These are phyloP conservation scores for Agaricus sinodeliciosus DNA, from an alignment of 768 basidiomycete genomes.

Conservation along the genomic window DNA sequence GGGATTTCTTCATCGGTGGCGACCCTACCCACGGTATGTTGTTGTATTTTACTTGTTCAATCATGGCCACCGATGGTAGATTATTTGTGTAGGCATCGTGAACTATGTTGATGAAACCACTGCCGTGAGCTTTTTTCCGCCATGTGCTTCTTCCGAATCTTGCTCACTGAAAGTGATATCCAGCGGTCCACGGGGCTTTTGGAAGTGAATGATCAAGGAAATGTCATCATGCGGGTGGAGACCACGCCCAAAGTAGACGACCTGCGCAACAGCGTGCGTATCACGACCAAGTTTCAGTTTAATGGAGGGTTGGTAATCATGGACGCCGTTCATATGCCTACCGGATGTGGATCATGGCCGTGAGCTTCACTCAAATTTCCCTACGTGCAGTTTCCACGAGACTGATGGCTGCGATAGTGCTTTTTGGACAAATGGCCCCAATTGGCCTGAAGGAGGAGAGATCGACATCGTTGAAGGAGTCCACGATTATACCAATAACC, in stretches of 20 bases:
- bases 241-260: constrained; percentile 67
- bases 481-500: constrained; percentile 72
- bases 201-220: constrained; percentile 59
- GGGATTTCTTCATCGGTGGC: constrained; percentile 57
- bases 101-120: constrained; percentile 57
- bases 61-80: neutral
- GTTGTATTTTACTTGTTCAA: neutral
- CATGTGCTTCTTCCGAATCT: neutral
- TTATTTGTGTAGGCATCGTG: constrained; percentile 33
- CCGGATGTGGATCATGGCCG: constrained; percentile 87
- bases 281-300: constrained; percentile 55
- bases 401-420: constrained; percentile 24
- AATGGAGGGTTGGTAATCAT: constrained; percentile 70
- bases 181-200: constrained; percentile 55
- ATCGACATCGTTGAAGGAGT: constrained; percentile 86
- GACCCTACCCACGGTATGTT: constrained; percentile 73
- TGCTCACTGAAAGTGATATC: neutral
- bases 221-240: constrained; percentile 86
- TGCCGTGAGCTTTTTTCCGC: constrained; percentile 38
- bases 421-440: constrained; percentile 49
- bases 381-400: neutral
- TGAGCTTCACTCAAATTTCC: constrained; percentile 24
- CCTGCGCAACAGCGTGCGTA: constrained; percentile 72
- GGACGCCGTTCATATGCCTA: constrained; percentile 86
- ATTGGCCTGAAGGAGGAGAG: constrained; percentile 64